Evolutionary conservation across 2,329 filamentous ascomycete genomes (phyloP), one percentile per base, ranked within the genome.

Genomic region (Aspergillus ruber): DNA sequence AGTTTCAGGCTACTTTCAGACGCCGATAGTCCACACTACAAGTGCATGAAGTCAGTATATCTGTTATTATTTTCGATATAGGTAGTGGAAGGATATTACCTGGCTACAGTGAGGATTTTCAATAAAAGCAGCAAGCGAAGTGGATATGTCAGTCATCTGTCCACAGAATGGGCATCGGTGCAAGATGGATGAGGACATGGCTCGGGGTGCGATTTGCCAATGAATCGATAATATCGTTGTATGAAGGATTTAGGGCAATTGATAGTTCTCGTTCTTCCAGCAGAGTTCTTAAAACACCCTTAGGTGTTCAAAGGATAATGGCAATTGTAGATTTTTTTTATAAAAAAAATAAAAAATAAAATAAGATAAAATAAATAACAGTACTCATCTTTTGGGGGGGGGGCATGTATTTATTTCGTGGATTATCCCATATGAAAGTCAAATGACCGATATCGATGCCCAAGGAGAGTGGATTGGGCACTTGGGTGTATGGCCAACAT

Each of bases 1-100:
- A 83, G 79, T 68, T 85, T 82, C 73, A 80, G 78, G 52, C 71
- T 75, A 62, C 64, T 60, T 56, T 71, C 69, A 4, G 61, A 63
- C 27, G 60, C 64, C 29, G 69, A 70, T 44, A 72, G 55, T n/a
- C 70, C 67, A 53, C 69, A 71, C 70, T 73, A 56, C 41, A 56
- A 43, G 40, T 18, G 38, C 20, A 42, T 29, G 15, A 32, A 20
- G 54, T 65, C 53, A 61, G 56, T 43, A 32, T 47, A 45, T 45
- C 41, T 39, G 36, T 12, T 21, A 7, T 39, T 12, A 7, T 39
- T 12, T 18, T 18, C 10, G 9, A 39, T 18, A 9, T 12, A 6
- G 36, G 17, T 9, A 29, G 4, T 36, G n/a, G 42, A 23, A 40
- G 23, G 42, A 47, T 56, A 56, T 59, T 69, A 72, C 70, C 69